Conservation (phyloP, 2,329 filamentous ascomycete species). For the Purpureocillium lavendulum region DNA sequence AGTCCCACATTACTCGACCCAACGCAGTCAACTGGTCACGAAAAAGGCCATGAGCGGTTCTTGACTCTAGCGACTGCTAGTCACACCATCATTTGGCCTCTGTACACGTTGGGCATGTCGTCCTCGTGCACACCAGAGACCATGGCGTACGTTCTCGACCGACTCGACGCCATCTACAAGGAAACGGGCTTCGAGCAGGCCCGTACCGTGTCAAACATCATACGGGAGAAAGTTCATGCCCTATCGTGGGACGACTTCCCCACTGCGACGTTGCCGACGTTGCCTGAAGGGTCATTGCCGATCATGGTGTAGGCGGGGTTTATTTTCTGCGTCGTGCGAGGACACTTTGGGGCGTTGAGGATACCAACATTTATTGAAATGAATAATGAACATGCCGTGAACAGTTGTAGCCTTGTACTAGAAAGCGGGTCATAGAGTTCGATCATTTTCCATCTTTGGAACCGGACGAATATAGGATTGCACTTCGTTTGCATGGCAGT, state of each 20-base stretch:
- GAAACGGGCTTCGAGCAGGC: constrained; percentile 39
- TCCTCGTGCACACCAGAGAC: constrained; percentile 32
- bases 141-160: constrained; percentile 33
- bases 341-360: too few relatives aligned
- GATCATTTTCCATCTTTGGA: too few relatives aligned
- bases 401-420: too few relatives aligned
- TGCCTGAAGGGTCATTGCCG: constrained; percentile 15
- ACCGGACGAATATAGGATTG: too few relatives aligned
- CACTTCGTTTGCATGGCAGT: too few relatives aligned
- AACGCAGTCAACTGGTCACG: constrained; percentile 22
- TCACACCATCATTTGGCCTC: constrained; percentile 40
- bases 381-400: too few relatives aligned
- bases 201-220: constrained; percentile 29
- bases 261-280: constrained; percentile 16
- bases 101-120: constrained; percentile 40
- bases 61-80: constrained; percentile 40
- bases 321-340: background rate
- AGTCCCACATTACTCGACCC: constrained; percentile 32
- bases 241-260: constrained; percentile 16
- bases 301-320: constrained; percentile 15
- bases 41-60: constrained; percentile 32
- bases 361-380: too few relatives aligned
- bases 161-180: constrained; percentile 33
- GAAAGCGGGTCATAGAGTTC: too few relatives aligned
- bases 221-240: constrained; percentile 26